phyloP scores from a whole-genome alignment of 2,329 filamentous ascomycete genomes.

The Sporothrix protearum region DNA sequence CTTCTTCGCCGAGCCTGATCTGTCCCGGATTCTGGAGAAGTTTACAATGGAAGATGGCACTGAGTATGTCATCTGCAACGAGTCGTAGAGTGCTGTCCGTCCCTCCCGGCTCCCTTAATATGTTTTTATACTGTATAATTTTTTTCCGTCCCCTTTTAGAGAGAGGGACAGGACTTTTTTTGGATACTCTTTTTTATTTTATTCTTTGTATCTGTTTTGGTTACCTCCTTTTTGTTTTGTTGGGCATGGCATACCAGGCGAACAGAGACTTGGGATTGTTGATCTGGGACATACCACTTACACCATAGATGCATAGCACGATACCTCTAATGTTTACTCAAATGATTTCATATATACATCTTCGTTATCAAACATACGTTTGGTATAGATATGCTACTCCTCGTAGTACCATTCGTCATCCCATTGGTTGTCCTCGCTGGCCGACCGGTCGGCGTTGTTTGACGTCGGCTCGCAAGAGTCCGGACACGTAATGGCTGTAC shows the following conservation, averaged over 20 bases:
- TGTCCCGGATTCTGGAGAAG: constrained; percentile 24
- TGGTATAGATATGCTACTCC: neutral
- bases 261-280: constrained; percentile 2
- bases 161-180: neutral
- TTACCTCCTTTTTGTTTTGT: neutral
- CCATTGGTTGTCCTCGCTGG: neutral
- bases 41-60: constrained; percentile 26
- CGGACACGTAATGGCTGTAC: constrained; percentile 32
- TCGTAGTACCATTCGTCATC: constrained; percentile 15
- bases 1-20: constrained; percentile 23
- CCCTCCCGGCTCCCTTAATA: neutral
- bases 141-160: neutral
- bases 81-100: neutral
- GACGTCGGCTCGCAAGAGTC: neutral
- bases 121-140: neutral
- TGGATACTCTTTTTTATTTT: neutral
- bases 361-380: neutral
- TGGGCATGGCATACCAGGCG: constrained; percentile 19
- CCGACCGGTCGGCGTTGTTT: neutral
- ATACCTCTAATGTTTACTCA: constrained; percentile 18
- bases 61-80: constrained; percentile 22
- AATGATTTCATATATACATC: neutral
- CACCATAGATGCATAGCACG: constrained; percentile 17
- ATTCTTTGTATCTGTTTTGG: no score
- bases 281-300: constrained; percentile 6